Conservation (phyloP, 129 eudicot genomes). For the Heracleum sosnowskyi region DNA sequence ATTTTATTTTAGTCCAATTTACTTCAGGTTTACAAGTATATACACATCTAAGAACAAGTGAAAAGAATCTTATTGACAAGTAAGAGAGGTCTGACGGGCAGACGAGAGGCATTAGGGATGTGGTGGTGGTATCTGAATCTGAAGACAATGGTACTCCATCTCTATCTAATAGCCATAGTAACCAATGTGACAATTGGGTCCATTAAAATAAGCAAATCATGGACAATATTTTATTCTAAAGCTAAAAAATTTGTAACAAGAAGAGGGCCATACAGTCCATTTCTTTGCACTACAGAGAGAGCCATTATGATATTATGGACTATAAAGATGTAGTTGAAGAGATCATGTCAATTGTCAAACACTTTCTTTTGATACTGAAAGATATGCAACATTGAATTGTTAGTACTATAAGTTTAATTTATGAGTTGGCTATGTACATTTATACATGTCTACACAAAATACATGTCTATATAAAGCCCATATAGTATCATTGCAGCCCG, state of each 20-base stretch:
- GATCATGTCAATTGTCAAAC: conserved; percentile 5
- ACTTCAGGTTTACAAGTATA: too few relatives aligned
- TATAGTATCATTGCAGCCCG: too few relatives aligned
- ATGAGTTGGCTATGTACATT: too few relatives aligned
- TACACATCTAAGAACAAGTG: too few relatives aligned
- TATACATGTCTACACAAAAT: too few relatives aligned
- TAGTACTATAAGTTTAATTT: neutral
- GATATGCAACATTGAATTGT: conserved; percentile 8
- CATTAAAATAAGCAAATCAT: neutral
- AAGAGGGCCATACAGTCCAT: neutral
- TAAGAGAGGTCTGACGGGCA: conserved; percentile 12
- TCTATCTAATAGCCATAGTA: too few relatives aligned
- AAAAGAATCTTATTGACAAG: too few relatives aligned
- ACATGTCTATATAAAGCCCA: neutral
- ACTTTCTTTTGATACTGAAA: neutral
- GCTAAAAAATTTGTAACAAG: neutral
- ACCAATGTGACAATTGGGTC: conserved; percentile 16
- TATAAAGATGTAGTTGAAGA: neutral
- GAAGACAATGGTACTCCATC: conserved; percentile 4
- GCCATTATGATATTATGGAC: conserved; percentile 4
- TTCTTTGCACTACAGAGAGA: neutral
- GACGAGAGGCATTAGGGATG: conserved; percentile 3
- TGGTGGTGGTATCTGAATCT: conserved; percentile 10
- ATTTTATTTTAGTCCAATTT: too few relatives aligned
- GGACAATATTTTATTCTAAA: neutral